Evolutionary conservation across 169 alveolate genomes (phyloP).

Genomic region (Cryptosporidium sp.): DNA sequence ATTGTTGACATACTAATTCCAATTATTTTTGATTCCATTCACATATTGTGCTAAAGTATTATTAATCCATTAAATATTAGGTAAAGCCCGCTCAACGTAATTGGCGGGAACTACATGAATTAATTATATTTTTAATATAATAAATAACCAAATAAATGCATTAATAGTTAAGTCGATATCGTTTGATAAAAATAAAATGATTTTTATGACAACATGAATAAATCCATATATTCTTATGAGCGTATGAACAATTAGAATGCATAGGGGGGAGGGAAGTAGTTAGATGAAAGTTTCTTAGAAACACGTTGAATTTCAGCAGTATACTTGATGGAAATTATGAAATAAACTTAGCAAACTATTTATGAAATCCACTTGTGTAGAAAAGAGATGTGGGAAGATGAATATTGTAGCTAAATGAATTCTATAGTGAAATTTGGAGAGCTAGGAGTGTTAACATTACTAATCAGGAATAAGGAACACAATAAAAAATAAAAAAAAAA

Average conservation of each 20-base stretch:
- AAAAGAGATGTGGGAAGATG: background rate
- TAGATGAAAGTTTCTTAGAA: background rate
- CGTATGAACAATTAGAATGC: background rate
- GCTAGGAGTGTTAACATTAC: background rate
- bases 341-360: background rate
- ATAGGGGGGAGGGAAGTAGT: background rate
- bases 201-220: background rate
- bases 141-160: background rate
- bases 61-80: background rate
- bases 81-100: constrained; percentile 24
- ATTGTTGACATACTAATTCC: background rate
- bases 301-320: too few relatives aligned
- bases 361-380: background rate
- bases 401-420: background rate
- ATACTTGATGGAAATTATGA: background rate
- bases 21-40: background rate
- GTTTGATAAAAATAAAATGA: too few relatives aligned
- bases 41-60: background rate
- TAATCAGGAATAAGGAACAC: background rate
- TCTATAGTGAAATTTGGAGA: background rate
- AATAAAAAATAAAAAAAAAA: too few relatives aligned
- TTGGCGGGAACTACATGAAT: background rate
- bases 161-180: too few relatives aligned
- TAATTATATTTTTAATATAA: constrained; percentile 1
- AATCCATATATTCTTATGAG: too few relatives aligned